Base-by-base conservation (phyloP, 169 alveolate species). In the Cryptosporidium muris region DNA sequence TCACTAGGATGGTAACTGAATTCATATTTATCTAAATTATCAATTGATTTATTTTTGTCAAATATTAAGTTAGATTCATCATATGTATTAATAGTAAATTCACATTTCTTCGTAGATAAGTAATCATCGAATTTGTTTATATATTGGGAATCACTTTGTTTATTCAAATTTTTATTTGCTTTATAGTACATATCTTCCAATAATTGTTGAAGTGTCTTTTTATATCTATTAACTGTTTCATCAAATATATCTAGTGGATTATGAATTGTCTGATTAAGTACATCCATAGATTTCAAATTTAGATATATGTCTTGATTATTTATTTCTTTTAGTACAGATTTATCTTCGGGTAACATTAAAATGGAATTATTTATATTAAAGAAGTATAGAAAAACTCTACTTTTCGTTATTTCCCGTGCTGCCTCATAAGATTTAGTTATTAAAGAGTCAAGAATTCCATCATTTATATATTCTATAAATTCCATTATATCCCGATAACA, bases 171-270 rank as follows among this genome's bases (percentile, higher is more conserved):
- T 40, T n/a, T 36, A 12, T n/a, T 51, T 37, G 85, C 54, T 8
- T 74, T 68, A 9, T 43, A 37, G 25, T 58, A 74, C 34, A 74
- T 45, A 37, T 74, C 85, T 6, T 74, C 64, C 6, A 74, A 48
- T 42, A 74, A 42, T 14, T 74, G 74, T 2, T 74, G 85, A 12
- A 74, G 48, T 4, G 68, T 60, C 54, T 74, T 68, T 45, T 74
- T 74, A 47, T 74, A 74, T 37, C 67, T 49, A 5, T 58, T 34
- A 54, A 74, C 38, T 5, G 85, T 47, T 37, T 74, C 85, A 42
- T 74, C 85, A 74, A 74, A 74, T 12, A 74, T 51, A 43, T 74
- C 85, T 2, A 38, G 54, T 4, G 85, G 85, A 58, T 74, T 74
- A 6, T 37, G 80, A 25, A 9, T 8, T 34, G 37, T 14, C 14